Base-by-base conservation (phyloP, 192 early-diverging fungal species). In the Backusella circina region DNA sequence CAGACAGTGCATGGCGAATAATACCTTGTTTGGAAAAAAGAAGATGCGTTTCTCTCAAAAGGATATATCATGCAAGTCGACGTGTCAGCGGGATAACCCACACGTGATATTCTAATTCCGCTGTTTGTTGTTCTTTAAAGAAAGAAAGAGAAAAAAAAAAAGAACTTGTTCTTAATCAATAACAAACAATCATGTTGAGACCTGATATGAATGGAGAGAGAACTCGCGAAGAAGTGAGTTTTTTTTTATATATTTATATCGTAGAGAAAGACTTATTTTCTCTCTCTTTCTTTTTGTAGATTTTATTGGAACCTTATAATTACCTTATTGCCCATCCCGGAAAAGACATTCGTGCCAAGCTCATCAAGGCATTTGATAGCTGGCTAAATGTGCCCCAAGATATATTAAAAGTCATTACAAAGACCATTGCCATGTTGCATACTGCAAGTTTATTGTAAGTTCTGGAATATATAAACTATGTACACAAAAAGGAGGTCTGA, bases 341-440 rank as follows among this genome's bases (percentile, higher is more conserved):
- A 18, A 99, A 99, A 80, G 94, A 96, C 66, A 91, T 99, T 70
- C 90, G 98, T 64, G 89, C 94, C 10, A 91, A 95, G 66, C 86
- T 99, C 47, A 93, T 99, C 32, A 85, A 93, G 12, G 96, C 97
- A 0, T 99, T 99, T 78, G 90, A 97, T 72, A 38, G 83, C 66
- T 99, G 97, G 96, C 85, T 98, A 15, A 79, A 90, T 15, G 90
- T 98, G 0, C 92, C 94, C 21, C 37, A 79, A 3, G 83, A 84
- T 23, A 88, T 92, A 54, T 81, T 99, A 32, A 71, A 79, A 2
- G 73, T 88, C 33, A 97, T 99, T 35, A 86, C 89, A 16, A 92
- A 92, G 50, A 89, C 96, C 35, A 88, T 98, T 18, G 94, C 93
- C 75, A 98, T 97, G 95, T 90, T 99, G 9, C 98, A 99, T 75